A percentile compares a stretch with the other conserved stretches of the same genome.
phyloP scores from a whole-genome alignment of 164 flowering plant species.

The Platanus orientalis region DNA sequence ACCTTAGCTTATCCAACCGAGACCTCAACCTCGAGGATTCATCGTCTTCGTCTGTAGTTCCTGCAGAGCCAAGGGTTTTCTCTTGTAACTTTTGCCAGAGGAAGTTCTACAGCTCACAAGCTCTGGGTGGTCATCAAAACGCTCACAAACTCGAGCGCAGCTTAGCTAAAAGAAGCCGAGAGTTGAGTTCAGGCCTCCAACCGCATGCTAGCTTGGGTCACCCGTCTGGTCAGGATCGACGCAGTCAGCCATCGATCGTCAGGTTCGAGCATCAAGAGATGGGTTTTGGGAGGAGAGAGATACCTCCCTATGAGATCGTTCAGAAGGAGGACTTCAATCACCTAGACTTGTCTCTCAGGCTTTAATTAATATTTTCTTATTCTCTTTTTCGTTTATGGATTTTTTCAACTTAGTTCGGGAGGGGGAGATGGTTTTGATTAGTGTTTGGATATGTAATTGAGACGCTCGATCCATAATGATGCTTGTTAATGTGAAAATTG shows the following conservation, averaged over 20 bases:
- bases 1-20: constrained; percentile 30
- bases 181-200: constrained; percentile 28
- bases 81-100: constrained; percentile 79
- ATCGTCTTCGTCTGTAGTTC: constrained; percentile 33
- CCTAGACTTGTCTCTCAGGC: constrained; percentile 64
- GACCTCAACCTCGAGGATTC: constrained; percentile 43
- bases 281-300: constrained; percentile 14
- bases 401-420: too few relatives aligned
- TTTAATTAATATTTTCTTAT: too few relatives aligned
- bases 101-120: constrained; percentile 78
- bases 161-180: constrained; percentile 60
- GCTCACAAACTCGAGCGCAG: constrained; percentile 75
- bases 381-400: too few relatives aligned
- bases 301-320: constrained; percentile 23
- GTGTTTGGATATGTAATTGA: too few relatives aligned
- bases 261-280: background rate
- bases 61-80: constrained; percentile 51
- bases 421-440: too few relatives aligned
- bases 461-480: too few relatives aligned
- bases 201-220: constrained; percentile 20
- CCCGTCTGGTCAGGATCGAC: constrained; percentile 1
- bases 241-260: background rate
- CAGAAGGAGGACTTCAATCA: constrained; percentile 37
- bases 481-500: too few relatives aligned
- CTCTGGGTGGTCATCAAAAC: constrained; percentile 76